These are phyloP conservation scores for Cynanchum wilfordii DNA, from an alignment of 257 asterid genomes.

Conservation along the genomic window DNA sequence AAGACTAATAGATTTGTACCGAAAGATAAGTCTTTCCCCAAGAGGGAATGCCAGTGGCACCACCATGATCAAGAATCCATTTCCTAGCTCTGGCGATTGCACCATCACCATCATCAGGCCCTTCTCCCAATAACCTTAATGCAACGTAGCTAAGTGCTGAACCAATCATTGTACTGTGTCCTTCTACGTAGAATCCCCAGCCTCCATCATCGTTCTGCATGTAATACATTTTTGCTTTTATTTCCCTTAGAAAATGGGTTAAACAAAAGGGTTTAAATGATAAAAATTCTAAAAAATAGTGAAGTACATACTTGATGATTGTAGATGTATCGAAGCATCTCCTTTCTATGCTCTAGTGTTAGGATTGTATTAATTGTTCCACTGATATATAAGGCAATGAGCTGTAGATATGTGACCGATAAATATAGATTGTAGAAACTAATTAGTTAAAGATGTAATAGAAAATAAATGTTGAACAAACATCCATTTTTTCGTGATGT, in stretches of 20 bases:
- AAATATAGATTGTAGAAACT: no score
- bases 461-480: no score
- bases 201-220: slow-evolving; percentile 74
- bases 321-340: slow-evolving; percentile 61
- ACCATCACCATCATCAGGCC: no score
- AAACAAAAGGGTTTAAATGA: no score
- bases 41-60: slow-evolving; percentile 48
- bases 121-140: no score
- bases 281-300: no score
- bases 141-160: no score
- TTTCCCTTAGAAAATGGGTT: no score
- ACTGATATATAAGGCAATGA: slow-evolving; percentile 65
- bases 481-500: no score
- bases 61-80: slow-evolving; percentile 49
- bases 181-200: slow-evolving; percentile 15
- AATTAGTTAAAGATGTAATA: no score
- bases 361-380: slow-evolving; percentile 47
- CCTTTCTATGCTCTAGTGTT: slow-evolving; percentile 54
- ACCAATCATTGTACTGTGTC: no score
- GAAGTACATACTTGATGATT: slow-evolving; percentile 55
- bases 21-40: slow-evolving; percentile 88
- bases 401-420: slow-evolving; percentile 19
- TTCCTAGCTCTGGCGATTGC: slow-evolving; percentile 55
- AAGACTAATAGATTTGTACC: slow-evolving; percentile 22
- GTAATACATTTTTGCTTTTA: no score